These are phyloP conservation scores for Rhodotorula kratochvilovae DNA, from an alignment of 768 basidiomycete genomes.

Conservation along the genomic window DNA sequence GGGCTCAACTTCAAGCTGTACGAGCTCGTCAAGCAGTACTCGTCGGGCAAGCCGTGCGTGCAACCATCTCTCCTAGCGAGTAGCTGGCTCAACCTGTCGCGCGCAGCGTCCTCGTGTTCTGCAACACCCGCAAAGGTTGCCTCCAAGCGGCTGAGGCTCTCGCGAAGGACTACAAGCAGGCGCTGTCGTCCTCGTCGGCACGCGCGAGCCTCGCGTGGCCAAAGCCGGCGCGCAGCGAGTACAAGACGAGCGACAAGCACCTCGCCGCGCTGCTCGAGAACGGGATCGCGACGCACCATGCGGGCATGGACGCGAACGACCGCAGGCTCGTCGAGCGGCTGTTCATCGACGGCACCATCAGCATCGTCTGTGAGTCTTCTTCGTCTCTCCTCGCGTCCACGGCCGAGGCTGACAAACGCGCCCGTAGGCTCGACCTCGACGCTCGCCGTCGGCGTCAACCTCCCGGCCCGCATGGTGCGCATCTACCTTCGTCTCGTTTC, in stretches of 20 bases:
- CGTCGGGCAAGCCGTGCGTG: conserved; percentile 62
- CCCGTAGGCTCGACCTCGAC: conserved; percentile 56
- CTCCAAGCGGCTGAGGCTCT: conserved; percentile 65
- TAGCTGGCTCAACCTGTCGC: too few relatives aligned
- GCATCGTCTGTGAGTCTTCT: conserved; percentile 60
- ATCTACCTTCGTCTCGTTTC: conserved; percentile 43
- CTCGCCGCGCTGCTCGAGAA: conserved; percentile 59
- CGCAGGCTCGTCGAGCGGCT: conserved; percentile 67
- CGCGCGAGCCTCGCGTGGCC: conserved; percentile 63
- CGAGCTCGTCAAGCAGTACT: conserved; percentile 65
- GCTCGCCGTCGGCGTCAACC: conserved; percentile 90
- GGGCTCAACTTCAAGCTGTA: conserved; percentile 71
- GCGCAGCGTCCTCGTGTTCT: conserved; percentile 67
- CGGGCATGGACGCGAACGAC: conserved; percentile 71
- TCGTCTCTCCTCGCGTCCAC: background rate
- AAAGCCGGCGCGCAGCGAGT: conserved; percentile 44
- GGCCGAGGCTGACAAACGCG: too few relatives aligned
- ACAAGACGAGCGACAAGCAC: conserved; percentile 63
- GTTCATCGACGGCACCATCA: conserved; percentile 53
- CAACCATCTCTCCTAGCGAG: accelerated
- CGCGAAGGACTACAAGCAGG: conserved; percentile 61
- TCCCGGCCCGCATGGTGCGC: conserved; percentile 77
- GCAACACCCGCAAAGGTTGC: conserved; percentile 66
- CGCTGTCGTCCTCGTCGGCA: conserved; percentile 21
- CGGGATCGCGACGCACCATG: conserved; percentile 90